These are phyloP conservation scores for Phytophthora kernoviae DNA, from an alignment of 352 stramenopile species.

Conservation along the genomic window DNA sequence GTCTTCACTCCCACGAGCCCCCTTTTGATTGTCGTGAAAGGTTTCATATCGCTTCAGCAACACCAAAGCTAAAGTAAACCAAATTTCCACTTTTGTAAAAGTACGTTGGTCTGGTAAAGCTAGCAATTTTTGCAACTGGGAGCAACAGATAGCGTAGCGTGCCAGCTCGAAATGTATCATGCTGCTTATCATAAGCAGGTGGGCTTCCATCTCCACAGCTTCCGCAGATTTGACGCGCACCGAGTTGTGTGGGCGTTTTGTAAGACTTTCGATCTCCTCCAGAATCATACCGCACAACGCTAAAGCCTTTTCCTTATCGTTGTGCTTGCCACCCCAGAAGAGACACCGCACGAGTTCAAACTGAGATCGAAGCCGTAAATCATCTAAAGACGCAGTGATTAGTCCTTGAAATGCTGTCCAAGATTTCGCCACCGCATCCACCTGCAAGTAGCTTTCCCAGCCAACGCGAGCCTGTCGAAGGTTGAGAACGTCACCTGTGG, in stretches of 20 bases:
- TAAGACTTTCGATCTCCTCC: background rate
- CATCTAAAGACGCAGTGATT: constrained; percentile 9
- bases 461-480: constrained; percentile 45
- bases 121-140: constrained; percentile 31
- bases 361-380: constrained; percentile 32
- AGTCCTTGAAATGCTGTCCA: constrained; percentile 20
- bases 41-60: constrained; percentile 20
- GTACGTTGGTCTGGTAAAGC: constrained; percentile 1
- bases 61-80: constrained; percentile 38
- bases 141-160: constrained; percentile 17
- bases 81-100: constrained; percentile 44
- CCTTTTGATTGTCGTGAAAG: background rate
- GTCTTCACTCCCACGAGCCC: background rate
- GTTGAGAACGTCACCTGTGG: constrained; percentile 46
- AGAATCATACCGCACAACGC: constrained; percentile 27
- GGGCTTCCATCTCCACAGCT: constrained; percentile 12
- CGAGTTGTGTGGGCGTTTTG: background rate
- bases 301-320: constrained; percentile 28
- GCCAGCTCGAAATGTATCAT: constrained; percentile 50
- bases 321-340: constrained; percentile 37
- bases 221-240: background rate
- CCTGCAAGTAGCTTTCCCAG: constrained; percentile 46
- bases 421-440: constrained; percentile 13
- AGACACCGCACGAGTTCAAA: constrained; percentile 45
- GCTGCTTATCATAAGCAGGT: constrained; percentile 47